Percentiles rank a stretch among this genome's conserved stretches.
phyloP scores from a whole-genome alignment of 192 early-diverging fungal species.

The Kappamyces sp. region DNA sequence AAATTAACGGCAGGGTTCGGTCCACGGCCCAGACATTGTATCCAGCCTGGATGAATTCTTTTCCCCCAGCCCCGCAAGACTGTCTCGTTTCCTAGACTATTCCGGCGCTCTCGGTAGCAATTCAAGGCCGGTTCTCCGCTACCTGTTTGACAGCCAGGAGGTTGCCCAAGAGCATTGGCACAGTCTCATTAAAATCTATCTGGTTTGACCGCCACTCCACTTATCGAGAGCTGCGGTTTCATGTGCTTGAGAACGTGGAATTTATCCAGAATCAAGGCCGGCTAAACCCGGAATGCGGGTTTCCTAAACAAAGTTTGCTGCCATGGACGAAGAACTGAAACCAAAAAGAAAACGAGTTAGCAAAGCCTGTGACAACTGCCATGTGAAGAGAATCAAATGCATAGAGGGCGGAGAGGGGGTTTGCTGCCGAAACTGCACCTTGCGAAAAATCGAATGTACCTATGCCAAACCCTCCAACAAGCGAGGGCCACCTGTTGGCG shows the following conservation, averaged over 20 bases:
- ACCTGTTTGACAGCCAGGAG: too few relatives aligned
- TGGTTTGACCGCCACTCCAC: too few relatives aligned
- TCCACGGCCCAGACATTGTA: too few relatives aligned
- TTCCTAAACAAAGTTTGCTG: conserved; percentile 8
- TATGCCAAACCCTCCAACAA: conserved; percentile 13
- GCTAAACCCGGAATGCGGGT: not conserved
- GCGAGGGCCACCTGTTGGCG: conserved; percentile 2
- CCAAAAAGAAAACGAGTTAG: not conserved
- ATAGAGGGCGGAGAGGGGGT: conserved; percentile 3
- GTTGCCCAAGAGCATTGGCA: not conserved
- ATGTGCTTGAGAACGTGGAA: not conserved
- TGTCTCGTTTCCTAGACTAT: too few relatives aligned
- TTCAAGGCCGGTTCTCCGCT: too few relatives aligned
- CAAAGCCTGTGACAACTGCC: conserved; percentile 11
- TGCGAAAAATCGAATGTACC: conserved; percentile 1
- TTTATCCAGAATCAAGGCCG: not conserved
- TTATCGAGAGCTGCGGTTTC: too few relatives aligned
- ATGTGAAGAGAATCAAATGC: conserved; percentile 13
- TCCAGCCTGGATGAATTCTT: too few relatives aligned
- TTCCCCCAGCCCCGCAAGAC: too few relatives aligned
- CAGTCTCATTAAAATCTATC: not conserved
- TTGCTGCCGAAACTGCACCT: not conserved
- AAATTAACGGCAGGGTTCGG: too few relatives aligned
- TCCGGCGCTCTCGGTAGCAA: too few relatives aligned
- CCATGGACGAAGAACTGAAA: conserved; percentile 2